phyloP scores from a whole-genome alignment of 768 basidiomycete genomes.

The Leucocoprinus birnbaumii region DNA sequence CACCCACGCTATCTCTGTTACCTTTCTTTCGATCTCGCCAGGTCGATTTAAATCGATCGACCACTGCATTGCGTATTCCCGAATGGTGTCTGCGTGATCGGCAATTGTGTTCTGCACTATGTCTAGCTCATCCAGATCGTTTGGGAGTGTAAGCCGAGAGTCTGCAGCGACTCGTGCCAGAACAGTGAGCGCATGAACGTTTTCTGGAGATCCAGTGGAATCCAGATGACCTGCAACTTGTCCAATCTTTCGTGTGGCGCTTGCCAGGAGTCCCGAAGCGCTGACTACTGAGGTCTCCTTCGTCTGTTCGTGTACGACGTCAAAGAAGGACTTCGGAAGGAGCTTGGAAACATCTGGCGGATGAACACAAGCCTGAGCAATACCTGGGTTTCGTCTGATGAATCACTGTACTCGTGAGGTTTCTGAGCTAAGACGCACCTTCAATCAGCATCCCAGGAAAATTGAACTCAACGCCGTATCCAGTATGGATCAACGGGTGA shows the following conservation, averaged over 20 bases:
- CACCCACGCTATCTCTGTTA: conserved; percentile 62
- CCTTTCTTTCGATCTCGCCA: conserved; percentile 44
- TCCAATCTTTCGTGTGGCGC: not conserved
- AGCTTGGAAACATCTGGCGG: conserved; percentile 18
- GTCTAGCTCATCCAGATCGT: conserved; percentile 13
- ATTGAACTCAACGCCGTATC: conserved; percentile 61
- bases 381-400: no score
- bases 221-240: conserved; percentile 4
- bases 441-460: conserved; percentile 59
- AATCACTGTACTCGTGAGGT: no score
- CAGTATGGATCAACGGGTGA: conserved; percentile 64
- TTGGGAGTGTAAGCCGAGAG: conserved; percentile 27
- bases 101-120: conserved; percentile 31
- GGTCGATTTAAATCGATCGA: conserved; percentile 30
- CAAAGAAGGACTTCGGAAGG: conserved; percentile 26
- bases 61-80: conserved; percentile 42
- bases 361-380: conserved; percentile 56
- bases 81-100: conserved; percentile 37
- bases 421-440: conserved; percentile 33
- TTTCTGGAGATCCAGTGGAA: not conserved
- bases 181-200: conserved; percentile 47
- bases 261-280: not conserved
- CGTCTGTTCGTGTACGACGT: not conserved
- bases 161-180: conserved; percentile 55
- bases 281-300: not conserved